Percentiles rank a stretch among this genome's conserved stretches.
These are phyloP conservation scores for Capsicum pubescens DNA, from an alignment of 257 asterid genomes.

Conservation along the genomic window DNA sequence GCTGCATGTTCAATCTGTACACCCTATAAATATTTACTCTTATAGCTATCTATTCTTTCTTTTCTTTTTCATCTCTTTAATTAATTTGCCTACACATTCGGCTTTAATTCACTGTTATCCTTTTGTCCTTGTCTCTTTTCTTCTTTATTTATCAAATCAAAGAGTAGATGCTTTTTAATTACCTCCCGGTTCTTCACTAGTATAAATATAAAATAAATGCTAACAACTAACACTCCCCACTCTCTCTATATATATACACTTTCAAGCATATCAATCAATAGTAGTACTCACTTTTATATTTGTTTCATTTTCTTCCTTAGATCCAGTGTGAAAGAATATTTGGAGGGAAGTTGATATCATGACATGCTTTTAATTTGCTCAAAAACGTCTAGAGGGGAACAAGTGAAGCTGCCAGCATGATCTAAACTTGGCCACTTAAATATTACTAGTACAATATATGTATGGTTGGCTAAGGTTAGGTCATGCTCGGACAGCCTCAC, in stretches of 20 bases:
- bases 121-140: constrained; percentile 38
- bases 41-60: too few relatives aligned
- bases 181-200: background rate
- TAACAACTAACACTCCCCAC: too few relatives aligned
- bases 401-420: constrained; percentile 99
- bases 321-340: too few relatives aligned
- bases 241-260: too few relatives aligned
- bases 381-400: constrained; percentile 46
- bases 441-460: too few relatives aligned
- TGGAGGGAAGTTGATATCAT: too few relatives aligned
- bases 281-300: too few relatives aligned
- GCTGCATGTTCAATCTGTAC: constrained; percentile 6
- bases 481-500: constrained; percentile 99
- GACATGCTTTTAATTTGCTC: background rate
- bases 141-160: background rate
- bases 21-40: background rate
- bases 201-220: constrained; percentile 11
- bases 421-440: constrained; percentile 51
- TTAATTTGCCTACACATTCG: constrained; percentile 30
- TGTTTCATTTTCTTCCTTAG: too few relatives aligned
- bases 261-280: background rate
- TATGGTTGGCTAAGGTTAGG: constrained; percentile 62
- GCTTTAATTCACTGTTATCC: constrained; percentile 58
- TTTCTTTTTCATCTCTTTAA: background rate
- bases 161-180: background rate